These are phyloP conservation scores for Fagopyrum homotropicum DNA, from an alignment of 148 eudicot genomes.

Conservation along the genomic window DNA sequence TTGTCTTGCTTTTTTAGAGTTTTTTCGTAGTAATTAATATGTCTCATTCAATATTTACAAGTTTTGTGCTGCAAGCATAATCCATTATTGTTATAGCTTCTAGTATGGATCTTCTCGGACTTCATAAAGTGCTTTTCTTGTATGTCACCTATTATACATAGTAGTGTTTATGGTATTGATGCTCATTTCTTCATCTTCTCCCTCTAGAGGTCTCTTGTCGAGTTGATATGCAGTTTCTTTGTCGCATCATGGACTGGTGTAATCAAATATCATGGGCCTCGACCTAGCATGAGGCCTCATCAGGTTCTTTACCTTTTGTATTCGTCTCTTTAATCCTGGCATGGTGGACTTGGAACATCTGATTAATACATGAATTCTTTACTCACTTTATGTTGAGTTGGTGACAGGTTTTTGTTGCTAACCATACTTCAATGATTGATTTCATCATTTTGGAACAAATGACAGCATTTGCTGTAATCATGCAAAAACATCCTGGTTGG, in stretches of 20 bases:
- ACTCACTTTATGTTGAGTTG: conserved; percentile 2
- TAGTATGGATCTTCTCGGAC: too few species aligned
- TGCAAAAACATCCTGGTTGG: conserved; percentile 99
- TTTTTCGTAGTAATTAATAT: too few species aligned
- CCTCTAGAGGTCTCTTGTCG: conserved; percentile 79
- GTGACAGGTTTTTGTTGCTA: conserved; percentile 89
- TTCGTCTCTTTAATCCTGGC: neutral
- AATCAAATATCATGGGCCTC: conserved; percentile 95
- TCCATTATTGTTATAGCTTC: too few species aligned
- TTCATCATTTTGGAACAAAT: conserved; percentile 94
- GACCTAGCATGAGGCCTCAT: conserved; percentile 85
- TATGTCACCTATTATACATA: too few species aligned
- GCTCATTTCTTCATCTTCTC: neutral
- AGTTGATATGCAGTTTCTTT: conserved; percentile 93
- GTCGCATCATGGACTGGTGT: conserved; percentile 99
- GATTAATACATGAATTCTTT: neutral
- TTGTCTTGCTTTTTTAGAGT: too few species aligned
- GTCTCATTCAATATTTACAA: too few species aligned
- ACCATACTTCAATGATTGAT: conserved; percentile 99
- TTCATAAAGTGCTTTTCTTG: too few species aligned
- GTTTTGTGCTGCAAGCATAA: too few species aligned
- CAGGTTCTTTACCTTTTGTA: conserved; percentile 38
- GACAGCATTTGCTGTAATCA: conserved; percentile 99
- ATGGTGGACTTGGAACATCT: neutral
- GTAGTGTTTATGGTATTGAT: neutral